phyloP scores from a whole-genome alignment of 2,329 filamentous ascomycete species.

The Akanthomyces muscarius region DNA sequence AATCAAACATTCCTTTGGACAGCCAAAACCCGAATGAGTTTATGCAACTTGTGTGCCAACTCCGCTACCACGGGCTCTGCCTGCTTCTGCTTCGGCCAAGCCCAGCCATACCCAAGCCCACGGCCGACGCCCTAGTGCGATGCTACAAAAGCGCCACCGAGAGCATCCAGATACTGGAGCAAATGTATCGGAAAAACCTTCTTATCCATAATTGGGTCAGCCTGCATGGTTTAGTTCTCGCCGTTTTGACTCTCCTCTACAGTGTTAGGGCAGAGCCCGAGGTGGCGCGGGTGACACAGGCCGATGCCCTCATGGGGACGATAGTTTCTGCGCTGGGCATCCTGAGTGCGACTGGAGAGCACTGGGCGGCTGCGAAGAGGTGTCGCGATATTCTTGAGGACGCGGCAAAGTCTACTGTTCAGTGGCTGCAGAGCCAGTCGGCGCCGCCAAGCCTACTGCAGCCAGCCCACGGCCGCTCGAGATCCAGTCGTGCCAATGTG shows the following conservation, averaged over 20 bases:
- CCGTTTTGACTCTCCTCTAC: conserved; percentile 47
- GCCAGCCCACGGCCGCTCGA: background rate
- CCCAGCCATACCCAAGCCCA: conserved; percentile 47
- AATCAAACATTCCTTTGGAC: conserved; percentile 30
- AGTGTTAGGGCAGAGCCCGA: conserved; percentile 44
- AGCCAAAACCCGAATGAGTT: conserved; percentile 21
- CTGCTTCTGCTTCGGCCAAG: conserved; percentile 49
- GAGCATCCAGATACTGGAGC: conserved; percentile 38
- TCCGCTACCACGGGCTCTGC: conserved; percentile 45
- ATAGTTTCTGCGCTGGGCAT: conserved; percentile 42
- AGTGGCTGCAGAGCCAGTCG: conserved; percentile 24
- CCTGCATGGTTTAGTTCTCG: conserved; percentile 46
- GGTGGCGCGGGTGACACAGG: conserved; percentile 34
- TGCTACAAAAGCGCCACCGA: conserved; percentile 43
- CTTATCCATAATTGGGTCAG: conserved; percentile 46
- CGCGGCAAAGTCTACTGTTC: conserved; percentile 29
- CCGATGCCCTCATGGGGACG: conserved; percentile 39
- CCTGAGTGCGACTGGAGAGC: conserved; percentile 47
- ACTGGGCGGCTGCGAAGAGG: conserved; percentile 48
- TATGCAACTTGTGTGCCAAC: conserved; percentile 35
- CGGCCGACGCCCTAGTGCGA: conserved; percentile 33
- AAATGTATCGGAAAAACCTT: conserved; percentile 41
- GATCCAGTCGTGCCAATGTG: background rate
- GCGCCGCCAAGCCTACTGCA: background rate
- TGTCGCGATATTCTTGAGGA: conserved; percentile 43